phyloP scores from a whole-genome alignment of 805 yeast species.

The Pichia phayaonensis region DNA sequence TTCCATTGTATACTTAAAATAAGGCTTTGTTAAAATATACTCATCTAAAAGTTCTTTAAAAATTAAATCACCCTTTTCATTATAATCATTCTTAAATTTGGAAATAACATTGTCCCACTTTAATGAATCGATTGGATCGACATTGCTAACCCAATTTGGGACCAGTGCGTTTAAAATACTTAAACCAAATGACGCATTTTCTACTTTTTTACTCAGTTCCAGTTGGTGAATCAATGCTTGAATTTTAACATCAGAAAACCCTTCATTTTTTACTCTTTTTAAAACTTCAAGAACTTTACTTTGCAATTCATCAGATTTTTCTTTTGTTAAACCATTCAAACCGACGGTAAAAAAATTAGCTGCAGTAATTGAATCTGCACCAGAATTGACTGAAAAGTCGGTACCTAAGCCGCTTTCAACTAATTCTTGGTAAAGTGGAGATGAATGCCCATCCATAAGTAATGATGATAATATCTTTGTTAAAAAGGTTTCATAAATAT shows the following conservation, averaged over 20 bases:
- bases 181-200: slow-evolving; percentile 86
- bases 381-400: slow-evolving; percentile 83
- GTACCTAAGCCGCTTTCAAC: slow-evolving; percentile 81
- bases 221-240: slow-evolving; percentile 84
- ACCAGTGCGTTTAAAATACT: slow-evolving; percentile 62
- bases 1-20: slow-evolving; percentile 66
- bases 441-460: slow-evolving; percentile 83
- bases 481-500: slow-evolving; percentile 62
- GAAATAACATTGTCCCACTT: slow-evolving; percentile 55
- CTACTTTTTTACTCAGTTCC: slow-evolving; percentile 77
- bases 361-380: slow-evolving; percentile 76
- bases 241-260: slow-evolving; percentile 54
- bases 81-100: slow-evolving; percentile 56
- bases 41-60: slow-evolving; percentile 54
- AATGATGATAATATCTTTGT: slow-evolving; percentile 64
- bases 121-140: slow-evolving; percentile 65
- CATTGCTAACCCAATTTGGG: slow-evolving; percentile 80
- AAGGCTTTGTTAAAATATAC: slow-evolving; percentile 45
- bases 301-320: slow-evolving; percentile 41
- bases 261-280: slow-evolving; percentile 32
- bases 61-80: slow-evolving; percentile 41
- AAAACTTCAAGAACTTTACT: slow-evolving; percentile 41
- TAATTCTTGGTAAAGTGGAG: slow-evolving; percentile 80
- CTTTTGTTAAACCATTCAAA: slow-evolving; percentile 58
- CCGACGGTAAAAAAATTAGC: slow-evolving; percentile 78